phyloP scores from a whole-genome alignment of 2,329 filamentous ascomycete genomes.

The Stagonosporopsis tanaceti region DNA sequence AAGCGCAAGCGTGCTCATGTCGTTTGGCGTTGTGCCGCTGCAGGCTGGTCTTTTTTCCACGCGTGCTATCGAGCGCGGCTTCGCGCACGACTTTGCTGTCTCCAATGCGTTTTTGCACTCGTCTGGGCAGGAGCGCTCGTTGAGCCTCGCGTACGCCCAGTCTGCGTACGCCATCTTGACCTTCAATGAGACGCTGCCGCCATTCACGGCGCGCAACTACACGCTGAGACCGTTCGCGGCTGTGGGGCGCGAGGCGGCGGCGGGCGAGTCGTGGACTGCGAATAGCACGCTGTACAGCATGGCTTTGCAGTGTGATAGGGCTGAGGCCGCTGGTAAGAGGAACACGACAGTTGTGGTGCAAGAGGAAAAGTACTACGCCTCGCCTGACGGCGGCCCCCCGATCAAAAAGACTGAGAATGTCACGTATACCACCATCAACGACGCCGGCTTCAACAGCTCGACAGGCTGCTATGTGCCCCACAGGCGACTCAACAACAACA shows the following conservation, averaged over 20 bases:
- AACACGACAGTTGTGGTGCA: too few species aligned
- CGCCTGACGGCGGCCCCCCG: too few species aligned
- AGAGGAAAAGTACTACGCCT: too few species aligned
- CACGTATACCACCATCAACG: too few species aligned
- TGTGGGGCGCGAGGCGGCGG: background rate
- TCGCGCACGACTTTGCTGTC: background rate
- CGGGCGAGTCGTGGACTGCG: slow-evolving; percentile 24
- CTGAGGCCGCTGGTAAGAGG: too few species aligned
- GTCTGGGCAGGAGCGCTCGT: slow-evolving; percentile 41
- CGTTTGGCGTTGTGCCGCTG: slow-evolving; percentile 63
- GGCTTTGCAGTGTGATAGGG: slow-evolving; percentile 26
- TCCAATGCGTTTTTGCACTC: slow-evolving; percentile 37
- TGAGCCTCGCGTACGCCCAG: slow-evolving; percentile 54
- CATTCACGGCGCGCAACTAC: slow-evolving; percentile 54
- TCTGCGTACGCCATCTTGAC: slow-evolving; percentile 57
- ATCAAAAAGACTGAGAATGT: too few species aligned
- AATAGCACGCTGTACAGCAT: slow-evolving; percentile 39
- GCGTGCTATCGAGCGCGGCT: slow-evolving; percentile 28
- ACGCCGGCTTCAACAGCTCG: too few species aligned
- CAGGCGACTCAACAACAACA: too few species aligned
- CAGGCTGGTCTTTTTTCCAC: slow-evolving; percentile 62
- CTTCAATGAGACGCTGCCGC: slow-evolving; percentile 55
- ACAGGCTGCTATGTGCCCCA: too few species aligned
- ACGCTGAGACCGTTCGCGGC: slow-evolving; percentile 53
- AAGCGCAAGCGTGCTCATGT: slow-evolving; percentile 57